Conservation (phyloP, 306 rosid species). For the Trifolium repens region DNA sequence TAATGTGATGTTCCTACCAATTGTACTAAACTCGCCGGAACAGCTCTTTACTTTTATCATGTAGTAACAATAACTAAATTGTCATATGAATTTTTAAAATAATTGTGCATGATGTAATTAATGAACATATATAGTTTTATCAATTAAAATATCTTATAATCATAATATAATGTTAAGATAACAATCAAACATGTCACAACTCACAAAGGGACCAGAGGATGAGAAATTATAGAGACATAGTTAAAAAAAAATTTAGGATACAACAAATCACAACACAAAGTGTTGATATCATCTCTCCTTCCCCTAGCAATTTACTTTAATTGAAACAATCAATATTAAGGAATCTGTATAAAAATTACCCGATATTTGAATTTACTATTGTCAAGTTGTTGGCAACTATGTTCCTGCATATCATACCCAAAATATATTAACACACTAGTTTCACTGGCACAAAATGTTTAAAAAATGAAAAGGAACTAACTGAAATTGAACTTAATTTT, state of each 20-base stretch:
- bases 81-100: neutral
- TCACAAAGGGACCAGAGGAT: neutral
- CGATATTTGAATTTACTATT: conserved; percentile 51
- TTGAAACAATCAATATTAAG: neutral
- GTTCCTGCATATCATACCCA: conserved; percentile 60
- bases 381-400: conserved; percentile 80
- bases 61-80: conserved; percentile 8
- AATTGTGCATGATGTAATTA: neutral
- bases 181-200: neutral
- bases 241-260: neutral
- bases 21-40: too few relatives aligned
- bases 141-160: neutral
- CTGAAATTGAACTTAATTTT: too few relatives aligned
- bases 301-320: neutral
- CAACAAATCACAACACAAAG: neutral
- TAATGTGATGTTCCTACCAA: too few relatives aligned
- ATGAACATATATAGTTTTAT: neutral
- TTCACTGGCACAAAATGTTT: neutral
- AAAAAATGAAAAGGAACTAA: too few relatives aligned
- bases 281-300: neutral
- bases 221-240: neutral
- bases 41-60: neutral
- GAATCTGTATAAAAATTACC: conserved; percentile 50
- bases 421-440: conserved; percentile 28
- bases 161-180: neutral